Conservation (phyloP, 345 rosid species). For the Hypericum perforatum region DNA sequence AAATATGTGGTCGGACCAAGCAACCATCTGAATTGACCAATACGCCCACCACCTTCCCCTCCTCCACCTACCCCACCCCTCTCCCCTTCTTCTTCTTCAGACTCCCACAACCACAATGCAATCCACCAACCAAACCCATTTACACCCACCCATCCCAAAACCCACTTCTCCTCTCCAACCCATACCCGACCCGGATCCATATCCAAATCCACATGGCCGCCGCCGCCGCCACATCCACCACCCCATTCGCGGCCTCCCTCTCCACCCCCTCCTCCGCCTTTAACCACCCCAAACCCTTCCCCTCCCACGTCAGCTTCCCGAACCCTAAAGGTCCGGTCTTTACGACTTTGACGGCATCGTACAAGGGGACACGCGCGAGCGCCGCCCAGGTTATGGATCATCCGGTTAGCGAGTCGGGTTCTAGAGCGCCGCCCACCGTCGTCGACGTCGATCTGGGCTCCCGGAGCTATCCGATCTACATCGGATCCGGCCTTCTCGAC, state of each 20-base stretch:
- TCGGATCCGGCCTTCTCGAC: constrained; percentile 80
- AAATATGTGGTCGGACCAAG: too few species aligned
- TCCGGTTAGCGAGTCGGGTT: constrained; percentile 26
- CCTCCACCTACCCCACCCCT: constrained; percentile 20
- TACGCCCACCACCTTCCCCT: background rate
- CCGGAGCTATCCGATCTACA: constrained; percentile 94
- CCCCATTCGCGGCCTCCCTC: constrained; percentile 38
- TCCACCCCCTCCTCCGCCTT: constrained; percentile 16
- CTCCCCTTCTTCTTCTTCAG: constrained; percentile 12
- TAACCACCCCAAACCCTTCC: constrained; percentile 10
- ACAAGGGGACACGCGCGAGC: constrained; percentile 29
- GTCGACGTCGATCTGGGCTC: constrained; percentile 84
- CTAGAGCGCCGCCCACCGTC: constrained; percentile 48
- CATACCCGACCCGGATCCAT: background rate
- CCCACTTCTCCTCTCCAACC: background rate
- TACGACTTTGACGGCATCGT: constrained; percentile 11
- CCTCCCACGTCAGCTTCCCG: constrained; percentile 17
- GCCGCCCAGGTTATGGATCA: constrained; percentile 58
- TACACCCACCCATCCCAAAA: constrained; percentile 3
- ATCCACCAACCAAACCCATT: constrained; percentile 5
- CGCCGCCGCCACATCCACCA: constrained; percentile 40
- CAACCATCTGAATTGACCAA: too few species aligned
- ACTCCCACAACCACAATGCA: constrained; percentile 2
- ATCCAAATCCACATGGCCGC: constrained; percentile 25
- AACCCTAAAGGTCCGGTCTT: constrained; percentile 17